These are phyloP conservation scores for Euphrasia confusa DNA, from an alignment of 257 asterid species.

Conservation along the genomic window DNA sequence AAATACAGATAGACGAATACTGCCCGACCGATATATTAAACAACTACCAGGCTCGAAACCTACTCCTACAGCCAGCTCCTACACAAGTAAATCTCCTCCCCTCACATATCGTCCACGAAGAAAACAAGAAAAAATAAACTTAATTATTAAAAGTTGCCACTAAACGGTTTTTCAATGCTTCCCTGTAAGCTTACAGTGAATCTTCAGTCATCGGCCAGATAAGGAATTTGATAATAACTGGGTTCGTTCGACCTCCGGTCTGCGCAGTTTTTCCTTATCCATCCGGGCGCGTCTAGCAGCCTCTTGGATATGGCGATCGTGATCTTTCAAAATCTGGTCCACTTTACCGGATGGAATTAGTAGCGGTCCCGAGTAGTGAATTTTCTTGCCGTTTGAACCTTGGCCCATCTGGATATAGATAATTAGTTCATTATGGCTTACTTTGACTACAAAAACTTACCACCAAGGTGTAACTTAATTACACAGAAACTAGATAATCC, in stretches of 20 bases:
- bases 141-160: constrained; percentile 29
- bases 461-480: no score
- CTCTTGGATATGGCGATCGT: constrained; percentile 89
- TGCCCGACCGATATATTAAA: constrained; percentile 11
- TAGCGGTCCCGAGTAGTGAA: constrained; percentile 92
- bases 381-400: constrained; percentile 75
- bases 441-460: background rate
- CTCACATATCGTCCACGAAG: constrained; percentile 1
- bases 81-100: constrained; percentile 39
- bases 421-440: background rate
- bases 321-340: constrained; percentile 84
- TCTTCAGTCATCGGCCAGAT: constrained; percentile 58
- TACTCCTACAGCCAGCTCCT: constrained; percentile 35
- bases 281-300: constrained; percentile 85
- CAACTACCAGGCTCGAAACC: constrained; percentile 30
- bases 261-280: constrained; percentile 73
- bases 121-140: constrained; percentile 7
- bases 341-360: constrained; percentile 80
- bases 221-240: constrained; percentile 56
- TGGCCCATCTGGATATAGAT: constrained; percentile 47
- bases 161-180: constrained; percentile 16
- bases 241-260: constrained; percentile 50
- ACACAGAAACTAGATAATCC: no score
- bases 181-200: background rate
- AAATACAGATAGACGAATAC: constrained; percentile 24